Conservation (phyloP, 108 stramenopile genomes). For the Conticribra guillardii region DNA sequence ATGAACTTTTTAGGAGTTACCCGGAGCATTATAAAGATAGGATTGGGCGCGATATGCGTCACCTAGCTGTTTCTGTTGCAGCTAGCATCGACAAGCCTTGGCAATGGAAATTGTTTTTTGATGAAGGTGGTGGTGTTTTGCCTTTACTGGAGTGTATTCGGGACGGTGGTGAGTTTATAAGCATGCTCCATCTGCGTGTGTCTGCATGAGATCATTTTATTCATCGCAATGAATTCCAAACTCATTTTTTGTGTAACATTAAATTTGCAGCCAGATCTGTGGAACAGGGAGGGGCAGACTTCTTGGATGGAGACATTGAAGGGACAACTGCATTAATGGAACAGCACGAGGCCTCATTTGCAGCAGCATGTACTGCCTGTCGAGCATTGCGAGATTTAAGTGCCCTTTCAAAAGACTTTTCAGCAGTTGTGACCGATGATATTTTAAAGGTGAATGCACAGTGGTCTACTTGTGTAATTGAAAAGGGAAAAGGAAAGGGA, state of each 20-base stretch:
- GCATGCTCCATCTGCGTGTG: too few species aligned
- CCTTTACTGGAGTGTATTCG: constrained; percentile 81
- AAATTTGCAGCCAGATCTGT: constrained; percentile 27
- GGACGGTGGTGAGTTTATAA: constrained; percentile 62
- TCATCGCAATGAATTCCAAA: too few species aligned
- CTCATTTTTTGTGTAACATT: background rate
- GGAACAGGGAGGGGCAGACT: constrained; percentile 37
- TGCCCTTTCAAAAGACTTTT: constrained; percentile 67
- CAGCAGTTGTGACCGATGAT: constrained; percentile 78
- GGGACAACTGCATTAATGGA: constrained; percentile 38
- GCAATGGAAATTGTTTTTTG: constrained; percentile 70
- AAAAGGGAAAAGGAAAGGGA: constrained; percentile 22
- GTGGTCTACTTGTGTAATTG: constrained; percentile 45
- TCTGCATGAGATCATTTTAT: too few species aligned
- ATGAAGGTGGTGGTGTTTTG: constrained; percentile 70
- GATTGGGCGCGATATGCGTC: constrained; percentile 72
- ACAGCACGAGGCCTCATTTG: constrained; percentile 62
- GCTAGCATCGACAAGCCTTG: constrained; percentile 60
- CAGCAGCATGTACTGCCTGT: constrained; percentile 76
- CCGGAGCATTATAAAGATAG: constrained; percentile 68
- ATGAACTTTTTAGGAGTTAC: constrained; percentile 37
- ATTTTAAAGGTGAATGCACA: constrained; percentile 69
- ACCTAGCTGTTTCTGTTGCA: constrained; percentile 67
- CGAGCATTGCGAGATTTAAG: constrained; percentile 79
- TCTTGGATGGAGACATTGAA: constrained; percentile 36